Conservation (phyloP, 129 eudicot genomes). For the Dittrichia graveolens region DNA sequence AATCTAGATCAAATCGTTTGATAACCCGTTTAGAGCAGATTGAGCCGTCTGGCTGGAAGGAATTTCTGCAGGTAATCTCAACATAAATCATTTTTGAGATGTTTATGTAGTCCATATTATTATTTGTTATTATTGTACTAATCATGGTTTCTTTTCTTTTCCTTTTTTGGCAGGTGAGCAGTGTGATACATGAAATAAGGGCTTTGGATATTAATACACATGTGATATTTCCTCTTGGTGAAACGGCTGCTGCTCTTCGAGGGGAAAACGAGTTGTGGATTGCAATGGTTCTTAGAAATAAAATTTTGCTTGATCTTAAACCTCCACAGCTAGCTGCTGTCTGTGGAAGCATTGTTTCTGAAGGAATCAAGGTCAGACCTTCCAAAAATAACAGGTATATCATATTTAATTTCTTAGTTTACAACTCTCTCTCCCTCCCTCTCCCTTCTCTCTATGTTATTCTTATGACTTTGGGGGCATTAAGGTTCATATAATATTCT, state of each 20-base stretch:
- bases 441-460: too few species aligned
- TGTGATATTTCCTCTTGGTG: slow-evolving; percentile 91
- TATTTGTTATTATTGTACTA: too few species aligned
- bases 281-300: slow-evolving; percentile 91
- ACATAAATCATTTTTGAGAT: slow-evolving; percentile 12
- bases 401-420: background rate
- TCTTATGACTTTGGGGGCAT: too few species aligned
- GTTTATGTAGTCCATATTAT: too few species aligned
- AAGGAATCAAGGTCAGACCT: slow-evolving; percentile 90
- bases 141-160: slow-evolving; percentile 6
- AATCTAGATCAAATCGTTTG: slow-evolving; percentile 77
- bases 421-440: too few species aligned
- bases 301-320: slow-evolving; percentile 64
- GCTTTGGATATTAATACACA: slow-evolving; percentile 90
- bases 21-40: slow-evolving; percentile 78
- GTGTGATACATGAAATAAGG: slow-evolving; percentile 89
- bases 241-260: slow-evolving; percentile 99
- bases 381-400: slow-evolving; percentile 77
- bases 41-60: slow-evolving; percentile 99
- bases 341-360: slow-evolving; percentile 89
- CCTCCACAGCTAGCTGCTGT: slow-evolving; percentile 99
- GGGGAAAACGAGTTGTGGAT: slow-evolving; percentile 99
- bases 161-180: slow-evolving; percentile 77
- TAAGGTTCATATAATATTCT: slow-evolving; percentile 3
- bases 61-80: slow-evolving; percentile 78